phyloP scores from a whole-genome alignment of 176 grass and related monocot genomes.

The Eleusine coracana region DNA sequence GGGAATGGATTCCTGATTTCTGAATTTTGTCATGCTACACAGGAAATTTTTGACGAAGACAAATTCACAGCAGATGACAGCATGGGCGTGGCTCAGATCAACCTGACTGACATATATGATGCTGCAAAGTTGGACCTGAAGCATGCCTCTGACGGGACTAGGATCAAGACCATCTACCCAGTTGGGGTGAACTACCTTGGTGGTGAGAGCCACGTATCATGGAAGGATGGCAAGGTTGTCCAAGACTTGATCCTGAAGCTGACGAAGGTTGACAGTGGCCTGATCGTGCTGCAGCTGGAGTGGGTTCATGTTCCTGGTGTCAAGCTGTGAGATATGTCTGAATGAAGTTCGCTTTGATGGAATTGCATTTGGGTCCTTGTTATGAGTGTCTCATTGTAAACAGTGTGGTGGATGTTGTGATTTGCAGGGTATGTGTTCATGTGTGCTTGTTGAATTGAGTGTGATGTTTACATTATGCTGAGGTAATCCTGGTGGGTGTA shows the following conservation, averaged over 20 bases:
- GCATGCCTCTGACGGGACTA: slow-evolving; percentile 40
- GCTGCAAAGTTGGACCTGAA: slow-evolving; percentile 62
- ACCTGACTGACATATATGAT: slow-evolving; percentile 57
- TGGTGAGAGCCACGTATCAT: slow-evolving; percentile 63
- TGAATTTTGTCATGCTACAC: slow-evolving; percentile 4
- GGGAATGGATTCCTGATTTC: neutral
- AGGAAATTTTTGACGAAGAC: slow-evolving; percentile 90
- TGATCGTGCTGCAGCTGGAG: slow-evolving; percentile 73
- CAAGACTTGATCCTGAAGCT: slow-evolving; percentile 81
- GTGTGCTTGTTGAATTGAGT: slow-evolving; percentile 11
- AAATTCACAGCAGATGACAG: slow-evolving; percentile 77
- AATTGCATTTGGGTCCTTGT: slow-evolving; percentile 13
- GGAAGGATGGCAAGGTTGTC: slow-evolving; percentile 64
- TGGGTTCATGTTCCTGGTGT: slow-evolving; percentile 71
- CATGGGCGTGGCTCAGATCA: slow-evolving; percentile 72
- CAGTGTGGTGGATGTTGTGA: slow-evolving; percentile 6
- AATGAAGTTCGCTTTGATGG: slow-evolving; percentile 4
- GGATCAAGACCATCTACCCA: slow-evolving; percentile 64
- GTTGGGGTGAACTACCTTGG: slow-evolving; percentile 64
- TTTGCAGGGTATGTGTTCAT: slow-evolving; percentile 1
- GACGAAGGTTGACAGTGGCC: slow-evolving; percentile 63
- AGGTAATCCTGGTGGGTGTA: slow-evolving; percentile 21
- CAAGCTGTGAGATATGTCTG: slow-evolving; percentile 23
- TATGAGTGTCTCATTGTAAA: slow-evolving; percentile 23
- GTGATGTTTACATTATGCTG: neutral